phyloP scores from a whole-genome alignment of 2,329 filamentous ascomycete species.

The Aspergillus phoenicis region DNA sequence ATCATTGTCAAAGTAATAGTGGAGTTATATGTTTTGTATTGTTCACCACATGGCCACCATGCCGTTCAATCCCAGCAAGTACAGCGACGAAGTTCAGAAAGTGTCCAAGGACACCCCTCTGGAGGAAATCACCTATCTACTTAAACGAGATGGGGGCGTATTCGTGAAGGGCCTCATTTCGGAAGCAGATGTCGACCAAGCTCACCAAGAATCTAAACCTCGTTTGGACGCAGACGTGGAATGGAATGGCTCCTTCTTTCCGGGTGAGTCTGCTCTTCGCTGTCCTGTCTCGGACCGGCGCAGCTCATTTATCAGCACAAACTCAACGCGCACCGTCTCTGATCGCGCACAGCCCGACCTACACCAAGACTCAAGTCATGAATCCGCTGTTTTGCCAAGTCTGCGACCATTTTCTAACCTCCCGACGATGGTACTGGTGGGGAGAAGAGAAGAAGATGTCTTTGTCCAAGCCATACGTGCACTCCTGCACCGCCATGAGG shows the following conservation, averaged over 20 bases:
- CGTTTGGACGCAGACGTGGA: background rate
- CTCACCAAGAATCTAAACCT: conserved; percentile 2
- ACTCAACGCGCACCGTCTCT: conserved; percentile 12
- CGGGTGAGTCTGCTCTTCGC: background rate
- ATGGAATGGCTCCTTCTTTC: conserved; percentile 5
- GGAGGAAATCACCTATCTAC: conserved; percentile 5
- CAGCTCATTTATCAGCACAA: conserved; percentile 7
- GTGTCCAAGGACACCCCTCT: conserved; percentile 6
- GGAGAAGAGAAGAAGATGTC: conserved; percentile 30
- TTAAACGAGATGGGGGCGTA: conserved; percentile 12
- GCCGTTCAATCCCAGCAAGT: background rate
- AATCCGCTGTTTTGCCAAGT: conserved; percentile 31
- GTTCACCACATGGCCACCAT: background rate
- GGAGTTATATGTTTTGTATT: too few relatives aligned
- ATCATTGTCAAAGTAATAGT: too few relatives aligned
- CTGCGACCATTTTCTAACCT: conserved; percentile 31
- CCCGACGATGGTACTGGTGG: conserved; percentile 32
- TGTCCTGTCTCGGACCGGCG: too few relatives aligned
- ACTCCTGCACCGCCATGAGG: conserved; percentile 19
- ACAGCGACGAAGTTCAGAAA: conserved; percentile 3
- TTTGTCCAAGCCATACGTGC: conserved; percentile 29
- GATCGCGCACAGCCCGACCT: conserved; percentile 10
- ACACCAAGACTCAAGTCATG: conserved; percentile 22
- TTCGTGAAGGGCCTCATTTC: conserved; percentile 10
- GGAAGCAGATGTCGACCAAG: background rate